Evolutionary conservation across 2,329 filamentous ascomycete genomes (phyloP), one percentile per base, ranked within the genome.

Genomic region (Cladorrhinum sp.): DNA sequence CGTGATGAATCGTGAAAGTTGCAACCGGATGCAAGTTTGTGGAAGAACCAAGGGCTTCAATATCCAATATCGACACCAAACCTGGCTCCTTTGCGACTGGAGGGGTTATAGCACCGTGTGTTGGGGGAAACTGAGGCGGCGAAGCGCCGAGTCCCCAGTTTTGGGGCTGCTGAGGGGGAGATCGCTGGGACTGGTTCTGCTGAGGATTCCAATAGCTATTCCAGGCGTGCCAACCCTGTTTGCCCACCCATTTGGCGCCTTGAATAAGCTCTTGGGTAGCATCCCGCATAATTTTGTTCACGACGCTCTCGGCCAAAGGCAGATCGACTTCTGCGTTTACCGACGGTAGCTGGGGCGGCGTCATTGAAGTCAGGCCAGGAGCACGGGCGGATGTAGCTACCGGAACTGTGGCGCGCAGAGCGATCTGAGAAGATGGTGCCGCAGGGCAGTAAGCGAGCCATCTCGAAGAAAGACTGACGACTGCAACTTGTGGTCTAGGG

Each of bases 361-460:
- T 85, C 62, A 88, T 79, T 32, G 86, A 84, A 23, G 80, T 74
- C 60, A 85, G 64, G 64, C 88, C 77, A 57, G 86, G 79, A 66
- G 83, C 75, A 74, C 85, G 78, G 67, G 82, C 76, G 70, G 82
- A 70, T 59, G 80, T 75, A 0, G 82, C 78, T 9, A 88, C 79
- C 1, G 84, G 81, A 16, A 88, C 77, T n/a, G 79, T 77, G 6
- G 89, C 90, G 64, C 89, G 85, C 20, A 92, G 76, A 1, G 89
- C 84, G 48, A 88, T 84, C 61, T 88, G 84, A 3, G 89, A 88
- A 1, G 89, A 88, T 1, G 88, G 85, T n/a, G 83, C 77, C 1
- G 90, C 85, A 9, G 90, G 90, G 55, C 89, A 89, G 65, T 92
- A 89, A 1, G 90, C 89, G 18, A 96, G 78, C 89, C 89, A 95